phyloP scores from a whole-genome alignment of 495 filamentous ascomycete species.

The Pyronema omphalodes region DNA sequence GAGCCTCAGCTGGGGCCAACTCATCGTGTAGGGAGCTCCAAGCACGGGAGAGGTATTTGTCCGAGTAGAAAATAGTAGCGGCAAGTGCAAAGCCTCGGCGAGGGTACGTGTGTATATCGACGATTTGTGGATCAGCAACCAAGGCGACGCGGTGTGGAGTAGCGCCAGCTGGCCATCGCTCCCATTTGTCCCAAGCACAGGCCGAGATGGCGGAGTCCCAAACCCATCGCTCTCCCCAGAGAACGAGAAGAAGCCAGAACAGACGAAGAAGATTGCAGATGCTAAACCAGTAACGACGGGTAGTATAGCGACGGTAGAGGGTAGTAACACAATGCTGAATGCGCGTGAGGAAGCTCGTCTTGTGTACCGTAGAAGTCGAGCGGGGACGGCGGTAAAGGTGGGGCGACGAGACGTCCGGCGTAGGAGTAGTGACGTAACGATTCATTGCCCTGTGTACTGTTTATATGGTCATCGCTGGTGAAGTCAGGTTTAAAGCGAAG shows the following conservation, averaged over 20 bases:
- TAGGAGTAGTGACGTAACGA: neutral
- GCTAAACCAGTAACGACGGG: neutral
- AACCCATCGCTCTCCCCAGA: constrained; percentile 2
- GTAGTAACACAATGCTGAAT: neutral
- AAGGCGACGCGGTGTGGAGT: constrained; percentile 72
- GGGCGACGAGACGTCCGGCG: neutral
- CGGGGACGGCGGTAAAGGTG: constrained; percentile 3
- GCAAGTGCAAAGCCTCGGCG: constrained; percentile 80
- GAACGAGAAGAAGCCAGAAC: constrained; percentile 5
- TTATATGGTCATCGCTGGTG: too few species aligned
- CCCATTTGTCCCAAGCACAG: constrained; percentile 7
- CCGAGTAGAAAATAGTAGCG: constrained; percentile 62
- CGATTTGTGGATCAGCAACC: constrained; percentile 90
- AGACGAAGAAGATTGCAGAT: constrained; percentile 2
- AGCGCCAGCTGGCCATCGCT: constrained; percentile 42
- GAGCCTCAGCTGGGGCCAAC: constrained; percentile 59
- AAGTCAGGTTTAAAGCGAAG: too few species aligned
- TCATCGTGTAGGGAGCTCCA: constrained; percentile 51
- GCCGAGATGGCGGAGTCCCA: constrained; percentile 2
- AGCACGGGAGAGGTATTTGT: constrained; percentile 68
- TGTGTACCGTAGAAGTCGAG: neutral
- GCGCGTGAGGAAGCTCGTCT: neutral
- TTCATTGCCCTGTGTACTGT: neutral
- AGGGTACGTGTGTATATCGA: constrained; percentile 92
- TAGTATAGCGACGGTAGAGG: neutral